Evolutionary conservation across 2,329 filamentous ascomycete species (phyloP).

Genomic region (Penicillium concentricum): DNA sequence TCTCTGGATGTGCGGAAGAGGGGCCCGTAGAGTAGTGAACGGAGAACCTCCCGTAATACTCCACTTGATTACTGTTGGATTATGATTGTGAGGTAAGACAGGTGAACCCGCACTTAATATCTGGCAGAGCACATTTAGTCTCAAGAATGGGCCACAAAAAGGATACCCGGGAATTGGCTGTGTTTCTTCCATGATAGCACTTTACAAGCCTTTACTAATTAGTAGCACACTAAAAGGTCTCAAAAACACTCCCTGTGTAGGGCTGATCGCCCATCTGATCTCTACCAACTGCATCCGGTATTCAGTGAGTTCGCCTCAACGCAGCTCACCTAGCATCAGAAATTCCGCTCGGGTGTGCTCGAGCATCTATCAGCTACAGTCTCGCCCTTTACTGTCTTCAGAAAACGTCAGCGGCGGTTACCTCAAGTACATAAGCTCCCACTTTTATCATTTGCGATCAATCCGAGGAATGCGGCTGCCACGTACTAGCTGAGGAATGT

Average conservation of each 20-base stretch:
- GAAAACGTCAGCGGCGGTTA: conserved; percentile 7
- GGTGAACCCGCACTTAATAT: not conserved
- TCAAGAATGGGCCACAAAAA: not conserved
- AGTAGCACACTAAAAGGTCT: not conserved
- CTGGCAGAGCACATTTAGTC: not conserved
- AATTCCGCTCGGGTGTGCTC: not conserved
- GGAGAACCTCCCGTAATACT: fast-evolving
- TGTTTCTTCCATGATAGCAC: not conserved
- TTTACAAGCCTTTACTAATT: not conserved
- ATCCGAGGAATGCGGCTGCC: not conserved
- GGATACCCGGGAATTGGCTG: not conserved
- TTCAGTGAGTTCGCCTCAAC: not conserved
- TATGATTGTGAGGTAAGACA: not conserved
- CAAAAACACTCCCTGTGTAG: not conserved
- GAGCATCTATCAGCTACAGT: not conserved
- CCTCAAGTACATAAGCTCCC: not conserved
- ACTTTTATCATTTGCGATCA: not conserved
- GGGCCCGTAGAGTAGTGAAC: too few species aligned
- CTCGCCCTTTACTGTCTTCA: not conserved
- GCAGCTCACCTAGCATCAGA: not conserved
- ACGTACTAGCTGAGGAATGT: not conserved
- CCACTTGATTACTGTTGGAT: not conserved
- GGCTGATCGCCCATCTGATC: not conserved
- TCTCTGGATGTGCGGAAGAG: not conserved
- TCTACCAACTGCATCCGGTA: conserved; percentile 10